Percentiles rank a stretch among this genome's conserved stretches.
These are phyloP conservation scores for Pachysandra terminalis DNA, from an alignment of 164 flowering plant genomes.

Conservation along the genomic window DNA sequence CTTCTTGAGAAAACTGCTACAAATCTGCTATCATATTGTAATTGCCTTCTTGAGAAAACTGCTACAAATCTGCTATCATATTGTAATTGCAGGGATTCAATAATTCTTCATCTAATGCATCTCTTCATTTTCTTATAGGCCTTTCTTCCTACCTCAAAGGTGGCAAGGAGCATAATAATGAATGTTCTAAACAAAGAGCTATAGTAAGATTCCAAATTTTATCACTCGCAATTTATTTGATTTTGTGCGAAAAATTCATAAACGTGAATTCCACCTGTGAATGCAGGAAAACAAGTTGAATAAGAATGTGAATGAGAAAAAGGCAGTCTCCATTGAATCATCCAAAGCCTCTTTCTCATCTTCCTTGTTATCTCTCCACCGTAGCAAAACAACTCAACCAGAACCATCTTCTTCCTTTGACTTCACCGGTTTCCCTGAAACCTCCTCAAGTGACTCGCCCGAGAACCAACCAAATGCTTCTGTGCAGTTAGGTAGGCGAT, in stretches of 20 bases:
- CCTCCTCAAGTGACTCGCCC: conserved; percentile 44
- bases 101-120: conserved; percentile 12
- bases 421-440: conserved; percentile 40
- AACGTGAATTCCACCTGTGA: conserved; percentile 2
- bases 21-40: neutral
- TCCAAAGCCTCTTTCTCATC: conserved; percentile 83
- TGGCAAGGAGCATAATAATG: conserved; percentile 31
- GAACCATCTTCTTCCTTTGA: conserved; percentile 52
- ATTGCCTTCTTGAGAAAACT: neutral
- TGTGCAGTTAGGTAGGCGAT: conserved; percentile 37
- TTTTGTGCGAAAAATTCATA: neutral
- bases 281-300: conserved; percentile 51
- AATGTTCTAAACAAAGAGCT: conserved; percentile 24
- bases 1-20: neutral
- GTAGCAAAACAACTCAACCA: conserved; percentile 40
- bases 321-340: conserved; percentile 60
- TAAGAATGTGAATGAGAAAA: conserved; percentile 47
- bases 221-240: neutral
- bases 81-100: too few species aligned
- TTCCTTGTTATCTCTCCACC: conserved; percentile 68
- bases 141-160: conserved; percentile 34
- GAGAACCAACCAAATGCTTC: conserved; percentile 32
- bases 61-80: neutral
- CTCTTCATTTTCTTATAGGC: conserved; percentile 26
- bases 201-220: conserved; percentile 23